phyloP scores from a whole-genome alignment of 495 filamentous ascomycete species.

The Trichodelitschia bisporula region DNA sequence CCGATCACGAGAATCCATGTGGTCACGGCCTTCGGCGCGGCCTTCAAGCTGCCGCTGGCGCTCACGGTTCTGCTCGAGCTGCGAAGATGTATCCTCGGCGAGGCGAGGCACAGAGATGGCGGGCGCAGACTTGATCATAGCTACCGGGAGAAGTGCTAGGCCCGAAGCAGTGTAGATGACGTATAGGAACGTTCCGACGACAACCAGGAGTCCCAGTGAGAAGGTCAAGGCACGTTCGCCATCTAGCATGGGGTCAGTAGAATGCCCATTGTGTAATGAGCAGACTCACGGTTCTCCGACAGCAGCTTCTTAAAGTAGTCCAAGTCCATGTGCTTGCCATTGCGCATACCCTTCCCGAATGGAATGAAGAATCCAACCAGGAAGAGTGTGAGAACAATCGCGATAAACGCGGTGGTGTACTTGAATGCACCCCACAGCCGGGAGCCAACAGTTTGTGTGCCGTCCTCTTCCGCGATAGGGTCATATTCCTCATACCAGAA shows the following conservation, averaged over 20 bases:
- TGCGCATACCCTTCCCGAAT: slow-evolving; percentile 24
- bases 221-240: slow-evolving; percentile 86
- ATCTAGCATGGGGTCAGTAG: slow-evolving; percentile 31
- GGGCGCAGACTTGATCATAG: slow-evolving; percentile 74
- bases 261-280: not conserved
- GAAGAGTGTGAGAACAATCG: slow-evolving; percentile 60
- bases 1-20: slow-evolving; percentile 59
- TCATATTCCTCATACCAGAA: slow-evolving; percentile 97
- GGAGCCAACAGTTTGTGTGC: slow-evolving; percentile 32
- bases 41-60: slow-evolving; percentile 75
- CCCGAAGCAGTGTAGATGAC: slow-evolving; percentile 72
- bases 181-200: slow-evolving; percentile 64
- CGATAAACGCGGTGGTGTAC: slow-evolving; percentile 69
- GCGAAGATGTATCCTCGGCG: slow-evolving; percentile 46
- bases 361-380: slow-evolving; percentile 85
- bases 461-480: slow-evolving; percentile 50
- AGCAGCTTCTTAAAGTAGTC: slow-evolving; percentile 81
- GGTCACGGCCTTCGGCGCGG: slow-evolving; percentile 52
- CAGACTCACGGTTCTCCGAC: slow-evolving; percentile 45
- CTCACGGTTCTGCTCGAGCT: slow-evolving; percentile 68
- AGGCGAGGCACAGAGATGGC: slow-evolving; percentile 53
- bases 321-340: slow-evolving; percentile 36
- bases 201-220: slow-evolving; percentile 59
- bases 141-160: slow-evolving; percentile 67
- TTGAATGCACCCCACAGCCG: slow-evolving; percentile 66